Evolutionary conservation across 352 stramenopile species (phyloP).

Genomic region (Phytophthora melonis): DNA sequence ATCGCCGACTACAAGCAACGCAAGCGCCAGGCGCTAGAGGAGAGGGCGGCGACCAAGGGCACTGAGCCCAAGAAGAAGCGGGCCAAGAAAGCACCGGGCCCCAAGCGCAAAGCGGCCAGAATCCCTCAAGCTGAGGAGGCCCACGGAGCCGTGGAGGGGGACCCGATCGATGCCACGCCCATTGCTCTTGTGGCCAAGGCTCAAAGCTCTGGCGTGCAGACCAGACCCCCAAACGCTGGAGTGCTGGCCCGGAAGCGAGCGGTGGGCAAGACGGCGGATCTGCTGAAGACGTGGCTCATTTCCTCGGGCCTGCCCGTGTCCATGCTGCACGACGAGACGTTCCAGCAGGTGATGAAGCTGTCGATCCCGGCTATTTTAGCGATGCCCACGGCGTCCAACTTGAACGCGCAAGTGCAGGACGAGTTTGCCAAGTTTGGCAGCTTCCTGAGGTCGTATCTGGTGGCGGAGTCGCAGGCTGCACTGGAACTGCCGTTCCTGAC

Average conservation of each 20-base stretch:
- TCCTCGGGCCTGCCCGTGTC: conserved; percentile 33
- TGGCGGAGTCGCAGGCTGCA: conserved; percentile 26
- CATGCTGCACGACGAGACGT: conserved; percentile 22
- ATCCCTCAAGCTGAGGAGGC: not conserved
- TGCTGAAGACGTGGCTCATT: conserved; percentile 43
- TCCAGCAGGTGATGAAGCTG: conserved; percentile 33
- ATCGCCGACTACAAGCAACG: conserved; percentile 34
- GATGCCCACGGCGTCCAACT: conserved; percentile 15
- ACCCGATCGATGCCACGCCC: not conserved
- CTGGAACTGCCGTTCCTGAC: conserved; percentile 37
- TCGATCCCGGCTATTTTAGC: not conserved
- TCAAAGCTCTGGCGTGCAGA: not conserved
- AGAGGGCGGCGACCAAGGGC: not conserved
- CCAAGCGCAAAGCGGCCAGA: conserved; percentile 19
- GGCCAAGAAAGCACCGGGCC: conserved; percentile 1
- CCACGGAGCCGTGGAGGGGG: not conserved
- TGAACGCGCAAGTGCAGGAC: conserved; percentile 27
- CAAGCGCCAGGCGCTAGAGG: conserved; percentile 20
- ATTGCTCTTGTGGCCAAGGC: not conserved
- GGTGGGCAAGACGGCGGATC: conserved; percentile 19
- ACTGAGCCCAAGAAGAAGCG: conserved; percentile 30
- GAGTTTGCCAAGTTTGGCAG: conserved; percentile 38
- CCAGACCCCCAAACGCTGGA: not conserved
- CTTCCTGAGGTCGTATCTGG: conserved; percentile 33
- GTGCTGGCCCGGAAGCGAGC: conserved; percentile 11